phyloP scores from a whole-genome alignment of 768 basidiomycete genomes.

The Macrocybe gigantea region DNA sequence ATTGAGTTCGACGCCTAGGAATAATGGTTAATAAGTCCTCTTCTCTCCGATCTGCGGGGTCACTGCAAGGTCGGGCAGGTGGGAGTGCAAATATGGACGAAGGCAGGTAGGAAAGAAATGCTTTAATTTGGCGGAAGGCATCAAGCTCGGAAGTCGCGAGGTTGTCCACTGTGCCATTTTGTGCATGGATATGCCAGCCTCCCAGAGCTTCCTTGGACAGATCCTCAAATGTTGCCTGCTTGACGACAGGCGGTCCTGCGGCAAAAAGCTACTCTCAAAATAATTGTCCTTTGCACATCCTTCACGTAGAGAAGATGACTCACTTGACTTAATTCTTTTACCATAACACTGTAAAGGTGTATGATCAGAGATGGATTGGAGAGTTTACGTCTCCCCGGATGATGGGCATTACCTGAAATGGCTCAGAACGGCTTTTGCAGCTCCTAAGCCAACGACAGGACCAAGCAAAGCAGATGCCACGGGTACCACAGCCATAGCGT shows the following conservation, averaged over 20 bases:
- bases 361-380: not conserved
- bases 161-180: conserved; percentile 31
- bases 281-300: no score
- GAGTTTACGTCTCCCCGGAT: not conserved
- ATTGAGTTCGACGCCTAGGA: conserved; percentile 26
- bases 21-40: conserved; percentile 29
- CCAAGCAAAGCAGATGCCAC: conserved; percentile 32
- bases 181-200: conserved; percentile 30
- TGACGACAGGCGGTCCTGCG: conserved; percentile 29
- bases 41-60: conserved; percentile 23
- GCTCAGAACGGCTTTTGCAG: conserved; percentile 30
- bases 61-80: conserved; percentile 16
- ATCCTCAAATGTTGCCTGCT: conserved; percentile 30
- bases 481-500: conserved; percentile 30
- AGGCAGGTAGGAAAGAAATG: conserved; percentile 33
- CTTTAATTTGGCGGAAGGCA: conserved; percentile 27
- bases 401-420: conserved; percentile 26
- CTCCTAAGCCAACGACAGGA: conserved; percentile 34
- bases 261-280: conserved; percentile 13
- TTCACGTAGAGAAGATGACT: not conserved
- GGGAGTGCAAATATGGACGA: conserved; percentile 31
- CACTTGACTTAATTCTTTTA: conserved; percentile 30
- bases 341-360: conserved; percentile 26
- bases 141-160: conserved; percentile 29
- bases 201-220: conserved; percentile 29